Base-by-base conservation (phyloP, 1,139 yeast species). In the Torulaspora globosa region DNA sequence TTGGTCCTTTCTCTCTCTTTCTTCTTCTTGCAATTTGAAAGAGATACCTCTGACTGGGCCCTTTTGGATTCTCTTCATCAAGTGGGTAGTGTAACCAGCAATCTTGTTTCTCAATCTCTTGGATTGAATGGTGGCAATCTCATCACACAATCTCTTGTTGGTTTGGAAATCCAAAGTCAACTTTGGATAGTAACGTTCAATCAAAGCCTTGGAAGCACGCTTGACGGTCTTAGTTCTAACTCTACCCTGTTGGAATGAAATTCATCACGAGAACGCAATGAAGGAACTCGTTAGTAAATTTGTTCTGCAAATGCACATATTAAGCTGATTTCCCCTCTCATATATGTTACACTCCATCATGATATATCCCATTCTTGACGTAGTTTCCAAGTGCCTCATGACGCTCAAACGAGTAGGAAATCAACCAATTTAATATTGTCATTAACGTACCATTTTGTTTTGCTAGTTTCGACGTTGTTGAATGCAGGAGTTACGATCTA, bases 11-110 rank as follows among this genome's bases (percentile, higher is more conserved):
- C 98, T 87, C 81, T 94, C 99, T 84, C 98, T 92, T 84, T 94
- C 99, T 80, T 92, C 99, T 81, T 92, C 99, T 83, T 92, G 99
- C 73, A 92, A 88, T 80, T 94, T 94, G 96, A 92, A 92, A 70
- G 98, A 92, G 68, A 92, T 94, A 82, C 99, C 99, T 84, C 97
- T 90, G 69, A 92, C 99, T 81, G 99, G 98, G 72, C 99, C 99
- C 84, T 92, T 92, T 80, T 94, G 98, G 73, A 92, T 92, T 82
- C 99, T 90, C 84, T 88, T 90, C 98, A 92, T 94, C 78, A 92
- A 84, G 79, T 92, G 99, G 72, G 98, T 92, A 78, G 98, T 92
- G 96, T 90, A 92, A 75, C 99, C 99, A 74, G 99, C 98, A 72
- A 92, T 94, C 89, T 92, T 92, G 94, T 94, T 94, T 84, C 98